Base-by-base conservation (phyloP, 192 early-diverging fungal genomes). In the Entomortierella beljakovae region DNA sequence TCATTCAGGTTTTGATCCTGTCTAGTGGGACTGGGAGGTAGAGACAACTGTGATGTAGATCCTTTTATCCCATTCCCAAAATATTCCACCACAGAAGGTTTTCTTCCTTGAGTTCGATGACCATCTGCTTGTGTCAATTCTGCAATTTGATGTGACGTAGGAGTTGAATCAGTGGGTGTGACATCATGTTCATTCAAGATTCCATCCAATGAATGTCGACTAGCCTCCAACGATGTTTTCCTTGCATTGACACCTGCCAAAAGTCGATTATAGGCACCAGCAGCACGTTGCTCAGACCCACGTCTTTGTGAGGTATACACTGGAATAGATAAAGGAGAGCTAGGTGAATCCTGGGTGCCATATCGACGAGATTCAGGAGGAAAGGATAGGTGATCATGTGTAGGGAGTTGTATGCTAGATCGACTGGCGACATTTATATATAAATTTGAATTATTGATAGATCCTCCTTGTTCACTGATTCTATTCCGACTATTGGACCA, bases 41-140 rank as follows among this genome's bases (percentile, higher is more conserved):
- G 29, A 1, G 43, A 35, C 15, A 52, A 57, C 20, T 70, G 63
- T 7, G 63, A 54, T 16, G 31, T 18, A 1, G 37, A 16, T 0
- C 53, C 56, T n/a, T 68, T 53, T 4, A 70, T 61, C 13, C 75
- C 75, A 56, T 79, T 79, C 5, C 75, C 68, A 26, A 61, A 57
- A 56, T 79, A 79, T 15, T 79, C 75, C 49, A 70, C 61, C 2
- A 11, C 26, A 16, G 60, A 43, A 6, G 74, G 46, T 0, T 55
- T 49, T 26, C 58, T 57, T 9, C 67, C 55, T 42, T 52, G 2
- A 53, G 69, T 22, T 57, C 57, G 26, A 43, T 28, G 23, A 16
- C 55, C 33, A 35, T 51, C 1, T 46, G 31, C 43, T 46, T 11
- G 20, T 46, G 6, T 20, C 3, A 15, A 20, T 15, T 46, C 43